These are phyloP conservation scores for Dalbergia oliveri DNA, from an alignment of 306 rosid species.

Conservation along the genomic window DNA sequence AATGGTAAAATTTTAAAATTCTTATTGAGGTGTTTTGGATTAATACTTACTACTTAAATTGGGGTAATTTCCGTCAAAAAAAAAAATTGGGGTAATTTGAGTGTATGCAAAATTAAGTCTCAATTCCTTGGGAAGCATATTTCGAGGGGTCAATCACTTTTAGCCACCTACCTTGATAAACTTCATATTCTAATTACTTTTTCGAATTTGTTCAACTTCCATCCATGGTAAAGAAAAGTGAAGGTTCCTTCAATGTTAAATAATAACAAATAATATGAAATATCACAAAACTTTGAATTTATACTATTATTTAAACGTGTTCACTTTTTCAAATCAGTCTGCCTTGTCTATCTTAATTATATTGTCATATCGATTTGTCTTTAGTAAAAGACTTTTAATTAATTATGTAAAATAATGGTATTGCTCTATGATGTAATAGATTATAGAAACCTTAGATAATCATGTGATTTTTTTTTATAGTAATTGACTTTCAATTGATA, in stretches of 20 bases:
- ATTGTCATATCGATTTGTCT: background rate
- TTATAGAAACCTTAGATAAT: background rate
- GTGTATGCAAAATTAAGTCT: background rate
- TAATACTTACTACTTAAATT: background rate
- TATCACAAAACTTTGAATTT: background rate
- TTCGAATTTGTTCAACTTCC: background rate
- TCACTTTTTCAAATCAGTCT: constrained; percentile 1
- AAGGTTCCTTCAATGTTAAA: constrained; percentile 17
- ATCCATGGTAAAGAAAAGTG: background rate
- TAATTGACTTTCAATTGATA: constrained; percentile 1
- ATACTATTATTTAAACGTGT: background rate
- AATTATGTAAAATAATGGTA: background rate
- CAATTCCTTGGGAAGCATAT: background rate
- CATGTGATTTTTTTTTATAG: constrained; percentile 17
- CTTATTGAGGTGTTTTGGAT: background rate
- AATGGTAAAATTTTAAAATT: background rate
- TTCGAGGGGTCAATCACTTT: background rate
- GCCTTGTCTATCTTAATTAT: background rate
- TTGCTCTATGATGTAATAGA: background rate
- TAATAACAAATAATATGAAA: background rate
- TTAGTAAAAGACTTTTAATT: background rate
- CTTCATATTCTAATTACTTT: background rate
- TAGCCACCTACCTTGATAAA: background rate
- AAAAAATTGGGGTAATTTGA: background rate
- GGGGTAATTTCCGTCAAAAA: no score